Evolutionary conservation across 2,329 filamentous ascomycete genomes (phyloP), one percentile per base, ranked within the genome.

Genomic region (Penicillium frequentans): DNA sequence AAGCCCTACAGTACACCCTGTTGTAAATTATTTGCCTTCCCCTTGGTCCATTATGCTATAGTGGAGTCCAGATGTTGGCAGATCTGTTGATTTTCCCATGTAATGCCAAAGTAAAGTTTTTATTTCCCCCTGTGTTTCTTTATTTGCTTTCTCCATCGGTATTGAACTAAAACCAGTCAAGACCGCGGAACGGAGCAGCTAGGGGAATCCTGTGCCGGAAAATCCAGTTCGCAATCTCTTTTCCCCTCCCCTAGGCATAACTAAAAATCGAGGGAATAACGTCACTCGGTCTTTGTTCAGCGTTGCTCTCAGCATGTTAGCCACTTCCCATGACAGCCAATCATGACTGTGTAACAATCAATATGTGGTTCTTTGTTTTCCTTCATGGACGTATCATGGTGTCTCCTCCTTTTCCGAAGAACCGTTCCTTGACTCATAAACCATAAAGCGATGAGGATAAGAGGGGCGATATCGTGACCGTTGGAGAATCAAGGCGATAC

Each of bases 351-450:
- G 37, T 39, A 7, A 24, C 31, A 29, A 49, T 31, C 31, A 54
- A 48, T n/a, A 54, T 24, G 13, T 31, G 39, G 50, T 58, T 61
- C 55, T 55, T 53, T 53, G 50, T 53, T 39, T 35, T 26, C 24
- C 4, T 26, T 35, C 27, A 50, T 57, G 27, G 58, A 60, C 64
- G 62, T 66, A 66, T 66, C 64, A 64, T 29, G 43, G 43, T 55
- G 47, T 24, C 52, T 66, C 62, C 62, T 60, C 29, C 13, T n/a
- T 7, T 48, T 61, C 64, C 64, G 64, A 59, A 43, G 52, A 60
- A 55, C 54, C 21, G 39, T 51, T 55, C 44, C 51, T 52, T 54
- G 46, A 27, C 45, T 37, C 51, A 47, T 8, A 9, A 51, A 23
- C 5, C 23, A 46, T 26, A 46, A 9, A 46, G 9, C n/a, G 29